Conservation (phyloP, 495 filamentous ascomycete species). For the Penicillium tannophilum region DNA sequence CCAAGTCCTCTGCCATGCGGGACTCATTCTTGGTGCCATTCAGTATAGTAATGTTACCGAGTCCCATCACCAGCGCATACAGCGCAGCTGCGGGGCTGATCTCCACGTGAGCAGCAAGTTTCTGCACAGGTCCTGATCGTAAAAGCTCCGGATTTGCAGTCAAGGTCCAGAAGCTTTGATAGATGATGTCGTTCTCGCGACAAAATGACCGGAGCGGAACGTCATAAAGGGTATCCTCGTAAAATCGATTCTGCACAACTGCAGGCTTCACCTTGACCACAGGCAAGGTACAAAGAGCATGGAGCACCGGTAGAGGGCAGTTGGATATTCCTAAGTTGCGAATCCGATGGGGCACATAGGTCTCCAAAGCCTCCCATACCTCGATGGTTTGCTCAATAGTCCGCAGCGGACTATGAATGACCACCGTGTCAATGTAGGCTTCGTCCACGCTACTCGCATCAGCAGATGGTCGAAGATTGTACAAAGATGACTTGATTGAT, state of each 20-base stretch:
- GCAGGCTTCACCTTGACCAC: slow-evolving; percentile 54
- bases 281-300: slow-evolving; percentile 46
- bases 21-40: slow-evolving; percentile 67
- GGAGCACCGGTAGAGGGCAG: slow-evolving; percentile 54
- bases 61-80: slow-evolving; percentile 66
- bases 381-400: slow-evolving; percentile 59
- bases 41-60: slow-evolving; percentile 61
- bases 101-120: slow-evolving; percentile 46
- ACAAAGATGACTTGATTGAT: slow-evolving; percentile 68
- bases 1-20: slow-evolving; percentile 69
- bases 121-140: slow-evolving; percentile 50
- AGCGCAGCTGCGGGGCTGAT: slow-evolving; percentile 59
- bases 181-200: slow-evolving; percentile 57
- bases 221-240: slow-evolving; percentile 62
- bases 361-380: slow-evolving; percentile 65
- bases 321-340: slow-evolving; percentile 76
- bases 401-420: slow-evolving; percentile 70
- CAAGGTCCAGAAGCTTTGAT: slow-evolving; percentile 82
- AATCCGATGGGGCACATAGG: slow-evolving; percentile 64
- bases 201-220: slow-evolving; percentile 63
- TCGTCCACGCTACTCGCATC: slow-evolving; percentile 36
- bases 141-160: slow-evolving; percentile 68
- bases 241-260: slow-evolving; percentile 78
- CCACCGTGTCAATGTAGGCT: slow-evolving; percentile 69
- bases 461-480: slow-evolving; percentile 53